A percentile compares a stretch with the other conserved stretches of the same genome.
phyloP scores from a whole-genome alignment of 768 basidiomycete genomes.

The Phlebiopsis flavidoalba region DNA sequence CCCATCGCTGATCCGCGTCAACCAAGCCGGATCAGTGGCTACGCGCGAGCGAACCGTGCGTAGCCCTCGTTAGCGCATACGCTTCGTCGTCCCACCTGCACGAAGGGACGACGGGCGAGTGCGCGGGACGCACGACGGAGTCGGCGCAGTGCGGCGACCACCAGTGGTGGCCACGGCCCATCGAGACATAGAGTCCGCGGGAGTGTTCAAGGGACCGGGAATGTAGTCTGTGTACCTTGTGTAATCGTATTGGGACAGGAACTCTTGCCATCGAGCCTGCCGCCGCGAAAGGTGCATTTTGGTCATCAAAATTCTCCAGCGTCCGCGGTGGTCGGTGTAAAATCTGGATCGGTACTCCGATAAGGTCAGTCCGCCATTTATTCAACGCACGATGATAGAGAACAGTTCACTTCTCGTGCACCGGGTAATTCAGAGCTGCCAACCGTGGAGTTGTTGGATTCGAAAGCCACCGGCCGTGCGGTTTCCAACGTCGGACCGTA shows the following conservation, averaged over 20 bases:
- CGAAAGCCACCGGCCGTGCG: constrained; percentile 12
- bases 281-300: constrained; percentile 22
- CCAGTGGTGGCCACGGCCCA: background rate
- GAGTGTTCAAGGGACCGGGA: background rate
- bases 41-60: background rate
- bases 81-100: background rate
- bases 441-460: constrained; percentile 6
- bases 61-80: too few species aligned
- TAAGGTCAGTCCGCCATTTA: constrained; percentile 23
- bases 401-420: constrained; percentile 35
- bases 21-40: background rate
- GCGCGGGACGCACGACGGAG: background rate
- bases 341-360: constrained; percentile 18
- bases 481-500: constrained; percentile 16
- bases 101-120: background rate
- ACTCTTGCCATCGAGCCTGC: constrained; percentile 28
- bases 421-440: constrained; percentile 27
- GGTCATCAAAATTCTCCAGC: constrained; percentile 21
- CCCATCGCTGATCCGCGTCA: too few species aligned
- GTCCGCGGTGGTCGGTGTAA: constrained; percentile 28
- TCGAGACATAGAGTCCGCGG: constrained; percentile 10
- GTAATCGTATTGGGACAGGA: constrained; percentile 16
- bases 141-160: background rate
- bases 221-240: background rate
- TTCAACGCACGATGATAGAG: constrained; percentile 26